Evolutionary conservation across 345 rosid genomes (phyloP).

Genomic region (thale cress (Arabidopsis thaliana)): DNA sequence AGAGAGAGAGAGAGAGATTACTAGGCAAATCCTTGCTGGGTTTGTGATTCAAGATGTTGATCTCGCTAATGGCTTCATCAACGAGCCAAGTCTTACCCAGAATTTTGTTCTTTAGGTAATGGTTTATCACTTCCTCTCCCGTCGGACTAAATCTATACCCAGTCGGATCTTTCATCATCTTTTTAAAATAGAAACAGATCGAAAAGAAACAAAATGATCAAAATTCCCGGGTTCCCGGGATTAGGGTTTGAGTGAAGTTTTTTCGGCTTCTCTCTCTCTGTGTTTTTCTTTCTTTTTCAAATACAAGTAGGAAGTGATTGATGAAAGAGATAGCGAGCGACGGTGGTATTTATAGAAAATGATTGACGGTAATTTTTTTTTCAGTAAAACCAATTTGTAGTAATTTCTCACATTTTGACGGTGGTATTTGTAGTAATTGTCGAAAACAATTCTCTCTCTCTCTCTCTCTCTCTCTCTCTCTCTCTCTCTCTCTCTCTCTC

Average conservation of each 20-base stretch:
- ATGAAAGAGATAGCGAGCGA: no score
- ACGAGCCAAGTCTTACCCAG: constrained; percentile 32
- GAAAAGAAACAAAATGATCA: not conserved
- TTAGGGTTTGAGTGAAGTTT: not conserved
- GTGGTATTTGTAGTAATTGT: no score
- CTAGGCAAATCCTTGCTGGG: constrained; percentile 45
- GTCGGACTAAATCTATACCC: constrained; percentile 41
- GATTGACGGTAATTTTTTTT: no score
- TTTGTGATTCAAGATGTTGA: constrained; percentile 33
- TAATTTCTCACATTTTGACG: no score
- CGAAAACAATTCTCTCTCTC: no score
- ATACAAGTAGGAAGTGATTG: not conserved
- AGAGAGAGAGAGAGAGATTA: not conserved
- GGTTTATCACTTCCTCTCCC: constrained; percentile 29
- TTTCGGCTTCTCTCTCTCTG: not conserved
- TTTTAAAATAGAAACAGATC: not conserved
- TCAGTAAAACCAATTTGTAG: no score
- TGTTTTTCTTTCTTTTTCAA: no score
- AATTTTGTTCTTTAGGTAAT: constrained; percentile 39
- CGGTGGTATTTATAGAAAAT: no score
- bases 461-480: no score
- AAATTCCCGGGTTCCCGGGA: not conserved
- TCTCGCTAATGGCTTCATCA: constrained; percentile 25
- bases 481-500: no score
- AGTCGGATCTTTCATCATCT: constrained; percentile 14